Base-by-base conservation (phyloP, 176 grass and related monocot genomes). In the Eragrostis nindensis region DNA sequence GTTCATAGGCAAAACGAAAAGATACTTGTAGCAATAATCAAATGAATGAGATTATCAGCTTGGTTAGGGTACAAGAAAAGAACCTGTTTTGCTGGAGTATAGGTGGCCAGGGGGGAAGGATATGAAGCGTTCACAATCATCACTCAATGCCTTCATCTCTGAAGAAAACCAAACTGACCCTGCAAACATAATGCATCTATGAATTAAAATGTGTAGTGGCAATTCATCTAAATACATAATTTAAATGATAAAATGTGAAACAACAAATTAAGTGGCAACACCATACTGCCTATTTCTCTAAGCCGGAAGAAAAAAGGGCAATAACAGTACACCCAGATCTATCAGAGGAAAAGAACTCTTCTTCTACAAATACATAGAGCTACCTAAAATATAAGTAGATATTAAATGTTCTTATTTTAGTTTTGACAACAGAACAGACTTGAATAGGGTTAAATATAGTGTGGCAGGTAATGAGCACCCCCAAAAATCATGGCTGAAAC, bases 91-190 rank as follows among this genome's bases (percentile, higher is more conserved):
- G 85, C 97, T 99, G 55, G 97, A 99, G 84, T 96, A 99, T 24
- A 99, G 70, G 80, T 99, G 97, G 13, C 97, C 97, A 90, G 97
- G 97, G 68, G 90, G 93, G 19, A 99, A 99, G 18, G 88, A 81
- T 60, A 99, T 86, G 80, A 99, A 99, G 54, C 97, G 89, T 72
- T 99, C 91, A 12, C 97, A 99, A 47, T 99, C 97, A 90, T 99
- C 97, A 84, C 93, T 99, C 38, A 99, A 54, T 30, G 93, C 97
- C 78, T 99, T 99, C 97, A 99, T 99, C 90, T 99, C 97, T 77
- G 97, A 99, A 73, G 97, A 86, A 82, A 99, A 96, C 97, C 97
- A 99, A 90, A 93, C 64, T 36, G 97, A 99, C 52, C 97, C 97
- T 99, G 90, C 68, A 86, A 90, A 86, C 26, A 71, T 16, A 87